Evolutionary conservation across 2,329 filamentous ascomycete genomes (phyloP).

Genomic region (Aspergillus alliaceus): DNA sequence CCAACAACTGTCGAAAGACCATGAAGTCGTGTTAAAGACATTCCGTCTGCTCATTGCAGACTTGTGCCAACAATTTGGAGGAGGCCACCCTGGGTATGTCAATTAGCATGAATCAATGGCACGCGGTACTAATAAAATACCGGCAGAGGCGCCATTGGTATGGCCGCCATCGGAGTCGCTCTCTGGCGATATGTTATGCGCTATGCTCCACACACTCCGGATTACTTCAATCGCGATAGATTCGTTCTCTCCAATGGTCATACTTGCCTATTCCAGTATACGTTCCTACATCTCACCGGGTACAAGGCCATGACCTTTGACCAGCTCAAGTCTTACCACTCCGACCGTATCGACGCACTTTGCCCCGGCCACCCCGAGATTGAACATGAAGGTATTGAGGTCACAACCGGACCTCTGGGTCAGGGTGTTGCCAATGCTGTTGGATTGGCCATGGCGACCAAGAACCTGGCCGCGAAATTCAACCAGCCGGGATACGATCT

Average conservation of each 20-base stretch:
- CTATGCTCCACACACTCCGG: constrained; percentile 39
- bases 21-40: constrained; percentile 57
- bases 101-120: too few relatives aligned
- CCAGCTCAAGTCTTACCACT: constrained; percentile 36
- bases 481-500: constrained; percentile 53
- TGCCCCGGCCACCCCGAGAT: constrained; percentile 53
- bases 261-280: constrained; percentile 34
- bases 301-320: constrained; percentile 35
- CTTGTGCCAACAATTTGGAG: constrained; percentile 68
- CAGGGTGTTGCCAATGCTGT: constrained; percentile 63
- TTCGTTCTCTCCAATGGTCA: constrained; percentile 48
- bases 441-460: constrained; percentile 58
- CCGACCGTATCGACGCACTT: constrained; percentile 27
- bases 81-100: constrained; percentile 64
- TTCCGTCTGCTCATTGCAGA: constrained; percentile 67
- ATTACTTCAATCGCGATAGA: constrained; percentile 46
- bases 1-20: constrained; percentile 24
- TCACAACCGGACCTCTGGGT: constrained; percentile 60
- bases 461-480: constrained; percentile 56
- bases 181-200: constrained; percentile 47
- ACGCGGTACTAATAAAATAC: neutral
- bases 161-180: constrained; percentile 47
- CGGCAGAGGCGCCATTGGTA: constrained; percentile 46
- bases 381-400: constrained; percentile 58
- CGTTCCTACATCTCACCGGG: constrained; percentile 32